Base-by-base conservation (phyloP, 2,329 filamentous ascomycete species). In the Colletotrichum sublineola region DNA sequence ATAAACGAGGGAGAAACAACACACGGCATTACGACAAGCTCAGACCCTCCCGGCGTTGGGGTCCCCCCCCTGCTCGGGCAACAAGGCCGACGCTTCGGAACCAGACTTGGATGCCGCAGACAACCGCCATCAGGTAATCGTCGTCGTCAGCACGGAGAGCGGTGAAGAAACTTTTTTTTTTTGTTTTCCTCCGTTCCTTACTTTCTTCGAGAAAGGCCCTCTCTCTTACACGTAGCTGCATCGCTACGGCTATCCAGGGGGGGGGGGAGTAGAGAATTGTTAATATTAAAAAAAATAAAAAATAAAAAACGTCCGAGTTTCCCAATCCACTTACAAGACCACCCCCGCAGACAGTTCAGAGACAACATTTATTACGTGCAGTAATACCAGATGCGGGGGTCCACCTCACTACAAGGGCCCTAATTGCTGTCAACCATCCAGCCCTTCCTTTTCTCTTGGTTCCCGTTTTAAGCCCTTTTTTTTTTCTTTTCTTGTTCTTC, bases 291-390 rank as follows among this genome's bases (percentile, higher is more conserved):
- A 38, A 8, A 8, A 42, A 42, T 1, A 29, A 9, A 29, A 5
- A 50, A 5, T 8, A 12, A 65, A 63, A 46, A 65, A 12, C 6
- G n/a, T 50, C 6, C 5, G 31, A 48, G 14, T 55, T 11, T 44
- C 52, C 61, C 58, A 24, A 24, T 24, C 24, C 24, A 24, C 24
- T 24, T 24, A 24, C 24, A 24, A 24, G 24, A 24, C 67, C 29
- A 44, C 33, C 44, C 61, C 61, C 58, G 31, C 67, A 52, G 18
- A 24, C 33, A 24, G 36, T 50, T 56, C 15, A 42, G n/a, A 50
- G 33, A 46, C 44, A 40, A 60, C 12, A 29, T 29, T 62, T n/a
- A 71, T 68, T 71, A 67, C 64, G 68, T 71, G 65, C 68, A 71
- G 64, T 63, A 38, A 38, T 56, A 40, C n/a, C 38, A 24, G 46